A percentile compares a stretch with the other conserved stretches of the same genome.
Evolutionary conservation across 305 asterid genomes (phyloP).

Genomic region (Fraxinus platypoda): DNA sequence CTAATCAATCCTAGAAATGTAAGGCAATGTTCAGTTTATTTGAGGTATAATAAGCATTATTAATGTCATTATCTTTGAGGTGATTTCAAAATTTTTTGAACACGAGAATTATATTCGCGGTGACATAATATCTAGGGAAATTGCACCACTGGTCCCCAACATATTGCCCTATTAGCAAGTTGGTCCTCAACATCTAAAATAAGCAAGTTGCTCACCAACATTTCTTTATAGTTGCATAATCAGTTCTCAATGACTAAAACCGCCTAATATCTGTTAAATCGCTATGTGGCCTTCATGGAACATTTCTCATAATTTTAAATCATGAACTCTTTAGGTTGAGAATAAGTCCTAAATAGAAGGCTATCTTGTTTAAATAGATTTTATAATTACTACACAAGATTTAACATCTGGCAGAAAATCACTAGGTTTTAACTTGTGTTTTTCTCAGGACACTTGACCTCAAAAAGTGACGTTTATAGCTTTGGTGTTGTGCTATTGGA

Average conservation of each 20-base stretch:
- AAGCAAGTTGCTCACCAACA: background rate
- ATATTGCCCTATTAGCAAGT: background rate
- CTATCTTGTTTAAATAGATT: background rate
- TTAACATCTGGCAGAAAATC: background rate
- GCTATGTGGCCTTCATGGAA: background rate
- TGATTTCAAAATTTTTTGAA: background rate
- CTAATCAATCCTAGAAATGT: background rate
- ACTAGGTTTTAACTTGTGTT: background rate
- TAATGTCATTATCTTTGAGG: background rate
- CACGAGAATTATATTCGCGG: background rate
- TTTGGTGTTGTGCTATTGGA: slow-evolving; percentile 89
- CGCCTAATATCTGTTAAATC: background rate
- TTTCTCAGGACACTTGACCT: slow-evolving; percentile 69
- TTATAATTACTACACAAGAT: background rate
- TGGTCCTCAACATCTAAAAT: background rate
- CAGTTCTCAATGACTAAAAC: background rate
- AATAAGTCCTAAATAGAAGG: background rate
- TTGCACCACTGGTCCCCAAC: background rate
- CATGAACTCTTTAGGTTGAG: background rate
- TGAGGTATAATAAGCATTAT: background rate
- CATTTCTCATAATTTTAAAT: background rate
- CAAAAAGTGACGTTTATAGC: slow-evolving; percentile 91
- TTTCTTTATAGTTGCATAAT: background rate
- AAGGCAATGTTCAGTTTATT: background rate
- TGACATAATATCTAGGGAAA: background rate